Evolutionary conservation across 441 rosid genomes (phyloP).

Genomic region (Croton laevigatus): DNA sequence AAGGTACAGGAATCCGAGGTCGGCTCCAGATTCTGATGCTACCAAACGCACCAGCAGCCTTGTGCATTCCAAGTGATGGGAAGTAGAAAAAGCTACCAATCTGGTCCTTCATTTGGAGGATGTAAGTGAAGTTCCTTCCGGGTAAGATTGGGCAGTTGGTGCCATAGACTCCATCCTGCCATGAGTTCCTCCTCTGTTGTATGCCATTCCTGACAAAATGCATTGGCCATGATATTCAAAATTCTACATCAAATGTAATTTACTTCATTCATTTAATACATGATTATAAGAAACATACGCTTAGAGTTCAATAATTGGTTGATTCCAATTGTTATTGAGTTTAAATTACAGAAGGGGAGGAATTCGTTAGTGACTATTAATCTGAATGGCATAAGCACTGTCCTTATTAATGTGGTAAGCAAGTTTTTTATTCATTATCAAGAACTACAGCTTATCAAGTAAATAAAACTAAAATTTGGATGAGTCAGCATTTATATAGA

Average conservation of each 20-base stretch:
- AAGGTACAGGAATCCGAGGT: slow-evolving; percentile 84
- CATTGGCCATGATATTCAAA: slow-evolving; percentile 10
- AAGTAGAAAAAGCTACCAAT: slow-evolving; percentile 87
- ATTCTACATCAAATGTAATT: slow-evolving; percentile 4
- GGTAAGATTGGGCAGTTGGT: slow-evolving; percentile 90
- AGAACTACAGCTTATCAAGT: not conserved
- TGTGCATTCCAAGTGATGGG: slow-evolving; percentile 88
- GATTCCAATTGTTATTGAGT: not conserved
- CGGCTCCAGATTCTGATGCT: slow-evolving; percentile 78
- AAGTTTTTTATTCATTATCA: no score
- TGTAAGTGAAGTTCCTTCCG: slow-evolving; percentile 66
- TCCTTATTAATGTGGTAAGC: no score
- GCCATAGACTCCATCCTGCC: slow-evolving; percentile 76
- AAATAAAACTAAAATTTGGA: not conserved
- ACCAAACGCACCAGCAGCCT: slow-evolving; percentile 90
- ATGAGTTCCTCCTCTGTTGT: slow-evolving; percentile 85
- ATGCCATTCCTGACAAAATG: slow-evolving; percentile 61
- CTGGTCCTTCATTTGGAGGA: slow-evolving; percentile 87
- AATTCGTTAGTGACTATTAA: no score
- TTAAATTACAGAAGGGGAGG: not conserved
- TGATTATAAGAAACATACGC: not conserved
- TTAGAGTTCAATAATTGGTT: not conserved
- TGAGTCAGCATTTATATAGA: not conserved
- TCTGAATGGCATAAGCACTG: no score
- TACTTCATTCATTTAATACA: not conserved